Conservation (phyloP, 2,329 filamentous ascomycete species). For the Neoscytalidium dimidiatum region DNA sequence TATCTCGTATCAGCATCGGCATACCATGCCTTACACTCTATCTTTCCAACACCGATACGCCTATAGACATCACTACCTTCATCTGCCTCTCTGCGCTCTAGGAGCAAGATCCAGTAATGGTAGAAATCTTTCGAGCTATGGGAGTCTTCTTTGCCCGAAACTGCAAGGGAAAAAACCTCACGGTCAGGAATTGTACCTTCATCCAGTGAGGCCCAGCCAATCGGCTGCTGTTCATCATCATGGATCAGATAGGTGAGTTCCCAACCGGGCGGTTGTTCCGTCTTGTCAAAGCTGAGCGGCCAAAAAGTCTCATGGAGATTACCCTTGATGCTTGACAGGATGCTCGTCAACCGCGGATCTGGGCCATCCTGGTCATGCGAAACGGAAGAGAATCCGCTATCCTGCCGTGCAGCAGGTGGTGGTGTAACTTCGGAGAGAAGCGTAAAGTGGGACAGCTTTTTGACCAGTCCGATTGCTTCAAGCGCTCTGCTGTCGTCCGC, state of each 20-base stretch:
- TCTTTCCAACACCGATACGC: conserved; percentile 24
- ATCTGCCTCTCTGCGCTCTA: conserved; percentile 7
- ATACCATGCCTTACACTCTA: conserved; percentile 20
- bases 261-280: conserved; percentile 10
- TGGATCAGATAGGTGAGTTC: not conserved
- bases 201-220: conserved; percentile 25
- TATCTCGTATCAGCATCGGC: not conserved
- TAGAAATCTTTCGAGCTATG: not conserved
- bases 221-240: not conserved
- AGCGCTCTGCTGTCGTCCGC: not conserved
- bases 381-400: not conserved
- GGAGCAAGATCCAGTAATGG: conserved; percentile 23
- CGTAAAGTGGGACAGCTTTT: not conserved
- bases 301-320: conserved; percentile 1
- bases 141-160: conserved; percentile 21
- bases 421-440: conserved; percentile 5
- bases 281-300: conserved; percentile 5
- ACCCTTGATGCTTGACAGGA: not conserved
- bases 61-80: conserved; percentile 12
- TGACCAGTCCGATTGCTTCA: not conserved
- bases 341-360: not conserved
- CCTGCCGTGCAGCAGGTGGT: not conserved
- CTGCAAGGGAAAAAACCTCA: conserved; percentile 20
- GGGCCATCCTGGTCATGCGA: not conserved
- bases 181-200: conserved; percentile 7